These are phyloP conservation scores for Termitomyces sp. DNA, from an alignment of 768 basidiomycete genomes.

Conservation along the genomic window DNA sequence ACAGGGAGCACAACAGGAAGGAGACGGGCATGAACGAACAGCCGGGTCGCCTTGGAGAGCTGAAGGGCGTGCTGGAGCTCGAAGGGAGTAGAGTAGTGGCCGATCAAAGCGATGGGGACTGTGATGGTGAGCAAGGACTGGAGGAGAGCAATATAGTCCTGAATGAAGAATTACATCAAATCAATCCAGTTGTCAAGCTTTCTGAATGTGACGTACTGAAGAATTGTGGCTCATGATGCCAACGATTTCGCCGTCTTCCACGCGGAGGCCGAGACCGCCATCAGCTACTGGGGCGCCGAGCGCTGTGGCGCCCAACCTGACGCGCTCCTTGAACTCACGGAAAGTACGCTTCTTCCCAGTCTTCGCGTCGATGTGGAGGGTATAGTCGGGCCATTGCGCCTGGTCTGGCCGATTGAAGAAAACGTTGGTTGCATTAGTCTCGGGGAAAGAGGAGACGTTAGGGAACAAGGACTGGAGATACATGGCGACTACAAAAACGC, in stretches of 20 bases:
- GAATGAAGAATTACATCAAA: background rate
- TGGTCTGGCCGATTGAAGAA: slow-evolving; percentile 56
- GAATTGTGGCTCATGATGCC: slow-evolving; percentile 73
- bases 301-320: slow-evolving; percentile 56
- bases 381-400: slow-evolving; percentile 52
- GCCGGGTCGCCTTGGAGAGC: slow-evolving; percentile 42
- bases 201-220: slow-evolving; percentile 39
- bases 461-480: slow-evolving; percentile 57
- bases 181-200: background rate
- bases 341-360: slow-evolving; percentile 45
- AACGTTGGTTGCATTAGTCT: slow-evolving; percentile 52
- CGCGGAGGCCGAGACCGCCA: slow-evolving; percentile 56
- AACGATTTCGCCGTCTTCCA: slow-evolving; percentile 51
- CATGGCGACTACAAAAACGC: slow-evolving; percentile 32
- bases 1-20: slow-evolving; percentile 39
- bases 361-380: slow-evolving; percentile 51
- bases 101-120: slow-evolving; percentile 52
- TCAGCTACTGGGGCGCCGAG: slow-evolving; percentile 41
- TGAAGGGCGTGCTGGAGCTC: slow-evolving; percentile 52
- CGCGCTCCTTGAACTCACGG: slow-evolving; percentile 46
- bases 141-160: slow-evolving; percentile 56
- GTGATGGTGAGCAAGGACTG: slow-evolving; percentile 47
- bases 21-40: slow-evolving; percentile 52
- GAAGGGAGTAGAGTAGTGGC: slow-evolving; percentile 51
- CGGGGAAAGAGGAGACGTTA: slow-evolving; percentile 44